Evolutionary conservation across 139 green algal species (phyloP).

Genomic region (Picochlorum costavermella): DNA sequence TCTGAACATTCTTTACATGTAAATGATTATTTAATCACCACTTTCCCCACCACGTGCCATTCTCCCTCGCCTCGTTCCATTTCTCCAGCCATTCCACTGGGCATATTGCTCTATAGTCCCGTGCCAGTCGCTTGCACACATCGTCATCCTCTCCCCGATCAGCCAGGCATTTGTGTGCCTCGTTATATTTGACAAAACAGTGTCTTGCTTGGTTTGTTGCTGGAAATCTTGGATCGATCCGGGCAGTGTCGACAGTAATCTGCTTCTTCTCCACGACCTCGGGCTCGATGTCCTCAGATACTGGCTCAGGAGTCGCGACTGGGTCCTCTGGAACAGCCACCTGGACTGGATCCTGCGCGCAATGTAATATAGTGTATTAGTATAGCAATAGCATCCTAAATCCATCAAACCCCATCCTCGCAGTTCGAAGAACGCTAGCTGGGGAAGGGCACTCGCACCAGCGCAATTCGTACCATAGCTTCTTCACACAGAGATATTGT

Average conservation of each 20-base stretch:
- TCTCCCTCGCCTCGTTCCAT: slow-evolving; percentile 57
- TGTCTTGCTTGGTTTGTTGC: slow-evolving; percentile 80
- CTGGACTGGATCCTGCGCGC: no score
- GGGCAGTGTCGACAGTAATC: slow-evolving; percentile 44
- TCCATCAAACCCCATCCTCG: neutral
- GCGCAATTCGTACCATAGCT: no score
- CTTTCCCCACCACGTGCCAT: slow-evolving; percentile 34
- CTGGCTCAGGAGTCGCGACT: no score
- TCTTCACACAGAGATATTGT: no score
- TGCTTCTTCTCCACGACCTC: slow-evolving; percentile 5
- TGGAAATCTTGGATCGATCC: slow-evolving; percentile 81
- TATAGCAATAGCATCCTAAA: neutral
- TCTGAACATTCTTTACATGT: no score
- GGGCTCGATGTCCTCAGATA: neutral
- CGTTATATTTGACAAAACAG: slow-evolving; percentile 88
- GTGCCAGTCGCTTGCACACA: slow-evolving; percentile 65
- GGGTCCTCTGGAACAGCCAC: no score
- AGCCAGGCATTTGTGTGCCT: slow-evolving; percentile 76
- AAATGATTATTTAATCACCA: neutral
- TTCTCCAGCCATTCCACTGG: slow-evolving; percentile 71
- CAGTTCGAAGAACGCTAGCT: neutral
- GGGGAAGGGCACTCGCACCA: no score
- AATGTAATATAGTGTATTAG: neutral
- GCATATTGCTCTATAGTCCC: slow-evolving; percentile 71
- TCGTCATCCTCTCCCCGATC: slow-evolving; percentile 63